phyloP scores from a whole-genome alignment of 2,329 filamentous ascomycete genomes.

The Fusarium hainanense region DNA sequence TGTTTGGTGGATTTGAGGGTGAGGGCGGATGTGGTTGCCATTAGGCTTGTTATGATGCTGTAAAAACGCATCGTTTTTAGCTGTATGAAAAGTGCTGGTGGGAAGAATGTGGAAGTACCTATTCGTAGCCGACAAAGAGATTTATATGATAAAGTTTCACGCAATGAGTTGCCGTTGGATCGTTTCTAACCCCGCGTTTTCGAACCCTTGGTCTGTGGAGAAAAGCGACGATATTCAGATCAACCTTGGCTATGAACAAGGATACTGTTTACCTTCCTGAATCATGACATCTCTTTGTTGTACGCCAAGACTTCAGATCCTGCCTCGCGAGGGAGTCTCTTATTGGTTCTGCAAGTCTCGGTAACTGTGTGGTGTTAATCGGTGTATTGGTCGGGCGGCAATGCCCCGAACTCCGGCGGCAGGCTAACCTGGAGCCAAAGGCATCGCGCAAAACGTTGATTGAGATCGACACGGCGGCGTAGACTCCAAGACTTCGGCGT shows the following conservation, averaged over 20 bases:
- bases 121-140: no score
- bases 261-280: not conserved
- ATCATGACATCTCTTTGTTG: not conserved
- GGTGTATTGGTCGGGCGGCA: not conserved
- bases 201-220: not conserved
- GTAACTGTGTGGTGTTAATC: not conserved
- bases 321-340: no score
- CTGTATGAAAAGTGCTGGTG: fast-evolving
- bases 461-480: not conserved
- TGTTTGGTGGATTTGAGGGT: constrained; percentile 23
- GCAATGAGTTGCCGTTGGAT: not conserved
- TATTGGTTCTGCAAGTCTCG: not conserved
- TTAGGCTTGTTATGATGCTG: not conserved
- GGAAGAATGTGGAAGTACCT: fast-evolving
- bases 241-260: not conserved
- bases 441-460: no score
- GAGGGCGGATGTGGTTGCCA: constrained; percentile 7
- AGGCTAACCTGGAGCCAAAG: not conserved
- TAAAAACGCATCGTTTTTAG: constrained; percentile 5
- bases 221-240: not conserved
- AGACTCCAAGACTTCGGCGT: no score
- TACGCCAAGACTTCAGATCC: fast-evolving
- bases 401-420: constrained; percentile 13
- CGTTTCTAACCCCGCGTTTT: not conserved
- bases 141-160: not conserved